These are phyloP conservation scores for Trichoderma cornu-damae DNA, from an alignment of 2,329 filamentous ascomycete species.

Conservation along the genomic window DNA sequence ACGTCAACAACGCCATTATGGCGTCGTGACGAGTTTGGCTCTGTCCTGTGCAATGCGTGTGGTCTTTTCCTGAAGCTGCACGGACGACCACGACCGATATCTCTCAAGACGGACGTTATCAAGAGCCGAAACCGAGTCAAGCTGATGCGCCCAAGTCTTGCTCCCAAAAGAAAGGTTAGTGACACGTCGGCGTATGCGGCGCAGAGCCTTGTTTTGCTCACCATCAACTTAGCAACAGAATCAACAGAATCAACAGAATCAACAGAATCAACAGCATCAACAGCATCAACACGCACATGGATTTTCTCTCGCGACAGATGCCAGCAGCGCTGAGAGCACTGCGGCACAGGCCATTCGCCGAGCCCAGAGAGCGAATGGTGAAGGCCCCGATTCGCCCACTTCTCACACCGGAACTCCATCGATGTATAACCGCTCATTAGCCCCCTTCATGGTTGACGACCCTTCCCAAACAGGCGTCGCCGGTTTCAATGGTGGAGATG, in stretches of 20 bases:
- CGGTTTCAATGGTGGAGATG: constrained; percentile 46
- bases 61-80: constrained; percentile 97
- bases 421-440: constrained; percentile 68
- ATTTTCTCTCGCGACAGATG: constrained; percentile 39
- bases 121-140: constrained; percentile 99
- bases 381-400: constrained; percentile 71
- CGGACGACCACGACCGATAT: constrained; percentile 86
- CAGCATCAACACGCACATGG: constrained; percentile 39
- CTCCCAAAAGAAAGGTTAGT: constrained; percentile 77
- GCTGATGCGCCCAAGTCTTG: constrained; percentile 70
- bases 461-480: constrained; percentile 55
- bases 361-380: constrained; percentile 68
- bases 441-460: constrained; percentile 73
- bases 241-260: constrained; percentile 34
- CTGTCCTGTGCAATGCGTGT: constrained; percentile 97
- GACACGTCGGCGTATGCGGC: background rate
- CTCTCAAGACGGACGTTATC: constrained; percentile 97
- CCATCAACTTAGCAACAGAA: constrained; percentile 26
- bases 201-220: background rate
- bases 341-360: constrained; percentile 53
- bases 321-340: constrained; percentile 56
- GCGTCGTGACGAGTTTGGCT: constrained; percentile 93
- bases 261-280: constrained; percentile 29
- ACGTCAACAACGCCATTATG: constrained; percentile 95
- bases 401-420: constrained; percentile 75